Base-by-base conservation (phyloP, 257 asterid species). In the Salvia miltiorrhiza region DNA sequence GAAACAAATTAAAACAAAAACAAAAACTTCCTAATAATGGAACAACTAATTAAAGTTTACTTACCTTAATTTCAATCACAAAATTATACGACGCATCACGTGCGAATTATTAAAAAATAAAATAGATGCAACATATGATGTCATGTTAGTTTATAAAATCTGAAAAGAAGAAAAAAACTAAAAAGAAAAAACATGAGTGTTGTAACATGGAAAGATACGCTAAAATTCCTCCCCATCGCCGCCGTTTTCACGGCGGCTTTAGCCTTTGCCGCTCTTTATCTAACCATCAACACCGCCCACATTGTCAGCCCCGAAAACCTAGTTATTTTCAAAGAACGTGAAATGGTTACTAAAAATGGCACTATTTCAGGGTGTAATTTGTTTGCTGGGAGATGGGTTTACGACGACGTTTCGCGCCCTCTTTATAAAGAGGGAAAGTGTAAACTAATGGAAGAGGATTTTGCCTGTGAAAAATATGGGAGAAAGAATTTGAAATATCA, bases 321-420 rank as follows among this genome's bases (percentile, higher is more conserved):
- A 23, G 24, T 70, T 44, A 0, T 39, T n/a, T 8, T 39, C 16
- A 53, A 21, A 45, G 7, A 61, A 13, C 47, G 24, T 30, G 40
- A 60, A 23, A 74, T 16, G 3, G 49, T 16, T 11, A 7, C 4
- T 16, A 14, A 21, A 67, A 70, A 69, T 54, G 40, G 14, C 56
- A 8, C 35, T 7, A 30, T 30, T 74, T 26, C 70, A 32, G 44
- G n/a, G 1, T 78, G 86, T 41, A 53, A 78, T 56, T 63, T 78
- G 39, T 81, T 81, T 28, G 72, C 81, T 2, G 86, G 86, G 8
- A 75, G 19, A 70, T 81, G 83, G 86, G 63, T 78, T 3, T 77
- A 21, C 63, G 86, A 82, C 70, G 33, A 72, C 20, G 39, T 44
- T 4, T 74, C 86, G 1, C 59, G 9, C 55, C 84, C 91, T 43